phyloP scores from a whole-genome alignment of 1,284 basidiomycete species.

The Tremellales sp. region DNA sequence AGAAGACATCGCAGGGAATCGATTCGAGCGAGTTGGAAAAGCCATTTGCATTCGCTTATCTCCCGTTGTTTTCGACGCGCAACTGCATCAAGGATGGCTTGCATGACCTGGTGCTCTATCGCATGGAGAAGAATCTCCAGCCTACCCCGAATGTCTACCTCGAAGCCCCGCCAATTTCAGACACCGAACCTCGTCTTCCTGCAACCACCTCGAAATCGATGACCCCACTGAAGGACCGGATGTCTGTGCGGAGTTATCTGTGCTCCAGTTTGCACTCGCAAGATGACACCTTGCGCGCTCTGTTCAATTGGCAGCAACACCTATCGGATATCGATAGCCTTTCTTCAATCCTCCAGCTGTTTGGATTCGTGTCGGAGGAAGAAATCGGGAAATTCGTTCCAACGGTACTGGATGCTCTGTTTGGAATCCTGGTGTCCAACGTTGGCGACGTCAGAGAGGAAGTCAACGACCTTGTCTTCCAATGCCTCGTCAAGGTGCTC shows the following conservation, averaged over 20 bases:
- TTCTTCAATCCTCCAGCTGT: conserved; percentile 73
- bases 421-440: conserved; percentile 76
- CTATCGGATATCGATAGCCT: conserved; percentile 59
- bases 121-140: conserved; percentile 63
- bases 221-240: conserved; percentile 68
- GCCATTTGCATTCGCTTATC: conserved; percentile 88
- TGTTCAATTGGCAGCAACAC: conserved; percentile 73
- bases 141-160: conserved; percentile 68
- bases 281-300: conserved; percentile 75
- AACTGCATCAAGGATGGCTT: conserved; percentile 86
- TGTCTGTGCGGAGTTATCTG: conserved; percentile 80
- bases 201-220: conserved; percentile 63
- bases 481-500: conserved; percentile 82
- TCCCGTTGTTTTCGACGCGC: conserved; percentile 77
- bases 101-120: conserved; percentile 78
- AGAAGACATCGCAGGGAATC: conserved; percentile 58
- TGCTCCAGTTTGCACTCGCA: conserved; percentile 93
- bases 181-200: conserved; percentile 60
- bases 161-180: conserved; percentile 58
- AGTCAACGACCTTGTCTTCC: conserved; percentile 83
- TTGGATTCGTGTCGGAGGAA: conserved; percentile 86
- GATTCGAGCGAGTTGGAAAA: conserved; percentile 56
- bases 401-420: conserved; percentile 89
- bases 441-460: conserved; percentile 65
- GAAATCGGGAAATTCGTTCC: conserved; percentile 94